Conservation (phyloP, 306 rosid species). For the Trichosanthes truncata region DNA sequence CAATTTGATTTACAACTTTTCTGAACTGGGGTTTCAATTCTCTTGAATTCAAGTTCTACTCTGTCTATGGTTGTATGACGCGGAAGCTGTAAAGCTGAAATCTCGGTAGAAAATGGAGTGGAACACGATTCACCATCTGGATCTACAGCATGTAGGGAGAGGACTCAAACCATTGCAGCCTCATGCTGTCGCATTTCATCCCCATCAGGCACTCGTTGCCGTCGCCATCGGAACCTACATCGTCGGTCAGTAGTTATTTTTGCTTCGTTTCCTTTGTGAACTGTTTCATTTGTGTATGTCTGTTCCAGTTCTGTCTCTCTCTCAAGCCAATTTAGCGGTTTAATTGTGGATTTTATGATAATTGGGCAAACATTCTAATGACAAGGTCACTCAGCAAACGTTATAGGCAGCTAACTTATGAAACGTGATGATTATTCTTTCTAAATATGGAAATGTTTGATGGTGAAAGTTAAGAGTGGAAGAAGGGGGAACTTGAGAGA, state of each 20-base stretch:
- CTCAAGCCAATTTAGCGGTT: neutral
- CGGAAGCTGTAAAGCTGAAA: neutral
- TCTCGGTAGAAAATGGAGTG: conserved; percentile 59
- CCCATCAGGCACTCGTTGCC: conserved; percentile 85
- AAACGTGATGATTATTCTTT: neutral
- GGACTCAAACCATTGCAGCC: conserved; percentile 65
- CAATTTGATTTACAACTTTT: conserved; percentile 1
- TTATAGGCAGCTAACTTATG: neutral
- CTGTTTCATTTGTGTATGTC: neutral
- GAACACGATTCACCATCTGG: conserved; percentile 96
- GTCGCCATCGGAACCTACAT: conserved; percentile 88
- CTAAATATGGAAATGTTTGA: neutral
- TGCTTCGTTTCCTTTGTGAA: neutral
- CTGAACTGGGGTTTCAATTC: neutral
- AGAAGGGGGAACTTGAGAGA: neutral
- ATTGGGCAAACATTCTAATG: neutral
- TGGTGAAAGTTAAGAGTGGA: neutral
- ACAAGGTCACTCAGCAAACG: neutral
- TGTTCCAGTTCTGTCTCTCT: neutral
- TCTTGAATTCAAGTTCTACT: neutral
- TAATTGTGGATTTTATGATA: neutral
- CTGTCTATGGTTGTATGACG: neutral
- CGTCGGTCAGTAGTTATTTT: conserved; percentile 37
- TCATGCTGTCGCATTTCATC: conserved; percentile 84
- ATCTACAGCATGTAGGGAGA: conserved; percentile 81